These are phyloP conservation scores for Akanthomyces uredinophilus DNA, from an alignment of 2,329 filamentous ascomycete genomes.

Conservation along the genomic window DNA sequence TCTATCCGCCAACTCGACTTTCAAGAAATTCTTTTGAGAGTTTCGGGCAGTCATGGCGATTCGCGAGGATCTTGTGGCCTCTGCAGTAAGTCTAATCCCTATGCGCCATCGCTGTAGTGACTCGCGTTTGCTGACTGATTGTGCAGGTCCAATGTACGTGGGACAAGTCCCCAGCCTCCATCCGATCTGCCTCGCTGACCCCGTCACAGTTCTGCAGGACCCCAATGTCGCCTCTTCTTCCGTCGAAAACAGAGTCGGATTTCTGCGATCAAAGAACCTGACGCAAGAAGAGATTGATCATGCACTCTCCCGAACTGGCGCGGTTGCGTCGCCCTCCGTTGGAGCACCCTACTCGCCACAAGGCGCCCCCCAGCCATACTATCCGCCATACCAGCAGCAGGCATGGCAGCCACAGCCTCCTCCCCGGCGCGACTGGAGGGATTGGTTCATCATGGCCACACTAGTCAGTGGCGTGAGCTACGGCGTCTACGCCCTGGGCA, in stretches of 20 bases:
- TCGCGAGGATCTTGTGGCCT: conserved; percentile 86
- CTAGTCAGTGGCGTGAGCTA: conserved; percentile 87
- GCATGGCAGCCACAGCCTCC: conserved; percentile 56
- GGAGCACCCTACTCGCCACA: conserved; percentile 40
- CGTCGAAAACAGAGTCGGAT: conserved; percentile 88
- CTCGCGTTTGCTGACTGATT: conserved; percentile 9
- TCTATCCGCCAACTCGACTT: not conserved
- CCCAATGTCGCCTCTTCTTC: conserved; percentile 84
- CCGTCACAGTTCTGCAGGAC: conserved; percentile 74
- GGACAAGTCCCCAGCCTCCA: not conserved
- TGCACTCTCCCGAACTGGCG: conserved; percentile 70
- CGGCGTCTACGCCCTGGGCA: conserved; percentile 80
- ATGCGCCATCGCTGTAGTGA: not conserved
- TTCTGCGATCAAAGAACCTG: conserved; percentile 93
- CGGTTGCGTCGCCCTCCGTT: conserved; percentile 44
- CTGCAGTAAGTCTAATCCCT: conserved; percentile 54
- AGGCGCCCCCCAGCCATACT: conserved; percentile 39
- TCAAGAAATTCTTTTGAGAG: not conserved
- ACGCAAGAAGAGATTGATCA: conserved; percentile 91
- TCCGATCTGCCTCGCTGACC: conserved; percentile 19
- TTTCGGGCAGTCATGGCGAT: conserved; percentile 59
- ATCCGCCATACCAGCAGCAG: conserved; percentile 45
- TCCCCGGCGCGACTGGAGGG: conserved; percentile 87
- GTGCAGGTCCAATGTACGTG: conserved; percentile 40
- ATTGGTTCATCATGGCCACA: conserved; percentile 99